A percentile compares a stretch with the other conserved stretches of the same genome.
Conservation (phyloP, 805 yeast genomes). For the Barnettozyma vustinii region DNA sequence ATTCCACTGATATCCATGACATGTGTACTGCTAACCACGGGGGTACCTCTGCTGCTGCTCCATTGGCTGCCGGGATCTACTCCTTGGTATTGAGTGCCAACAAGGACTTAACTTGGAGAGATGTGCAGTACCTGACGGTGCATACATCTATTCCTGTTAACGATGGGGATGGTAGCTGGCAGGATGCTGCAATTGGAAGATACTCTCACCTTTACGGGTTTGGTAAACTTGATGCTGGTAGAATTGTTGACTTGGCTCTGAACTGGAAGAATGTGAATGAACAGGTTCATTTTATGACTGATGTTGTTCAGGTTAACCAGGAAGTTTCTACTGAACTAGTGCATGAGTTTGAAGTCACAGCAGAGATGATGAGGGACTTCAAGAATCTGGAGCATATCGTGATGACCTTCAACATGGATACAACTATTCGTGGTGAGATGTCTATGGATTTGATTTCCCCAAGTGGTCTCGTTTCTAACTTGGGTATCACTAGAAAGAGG, state of each 20-base stretch:
- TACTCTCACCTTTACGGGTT: conserved; percentile 89
- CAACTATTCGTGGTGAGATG: conserved; percentile 65
- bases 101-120: conserved; percentile 92
- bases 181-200: conserved; percentile 56
- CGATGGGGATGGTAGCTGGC: conserved; percentile 67
- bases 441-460: conserved; percentile 69
- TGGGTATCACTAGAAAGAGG: conserved; percentile 60
- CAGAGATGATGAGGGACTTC: conserved; percentile 52
- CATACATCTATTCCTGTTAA: conserved; percentile 65
- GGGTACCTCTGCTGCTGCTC: conserved; percentile 99
- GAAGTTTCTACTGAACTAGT: conserved; percentile 24
- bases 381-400: conserved; percentile 82
- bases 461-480: conserved; percentile 59
- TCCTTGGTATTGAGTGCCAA: conserved; percentile 77
- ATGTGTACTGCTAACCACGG: conserved; percentile 76
- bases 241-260: conserved; percentile 65
- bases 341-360: conserved; percentile 40
- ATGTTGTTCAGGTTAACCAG: conserved; percentile 27
- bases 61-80: conserved; percentile 94
- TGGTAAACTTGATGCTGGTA: conserved; percentile 84
- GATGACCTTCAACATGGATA: conserved; percentile 64
- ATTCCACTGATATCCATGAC: conserved; percentile 73
- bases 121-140: conserved; percentile 79
- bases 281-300: conserved; percentile 64
- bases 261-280: conserved; percentile 85